Evolutionary conservation across 768 basidiomycete genomes (phyloP).

Genomic region (Tylopilus rubrobrunneus): DNA sequence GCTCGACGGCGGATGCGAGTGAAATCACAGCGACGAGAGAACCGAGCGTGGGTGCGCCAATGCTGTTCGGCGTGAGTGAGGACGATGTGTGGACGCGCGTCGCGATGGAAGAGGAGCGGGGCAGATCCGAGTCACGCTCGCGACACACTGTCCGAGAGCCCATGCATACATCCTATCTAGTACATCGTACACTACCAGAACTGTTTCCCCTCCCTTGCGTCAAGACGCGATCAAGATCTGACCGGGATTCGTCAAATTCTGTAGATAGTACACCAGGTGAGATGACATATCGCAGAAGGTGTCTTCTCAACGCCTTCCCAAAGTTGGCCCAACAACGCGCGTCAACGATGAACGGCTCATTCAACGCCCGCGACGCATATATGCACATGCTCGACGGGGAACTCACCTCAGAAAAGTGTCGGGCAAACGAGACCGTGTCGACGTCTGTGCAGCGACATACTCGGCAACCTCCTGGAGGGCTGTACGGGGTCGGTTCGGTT

Average conservation of each 20-base stretch:
- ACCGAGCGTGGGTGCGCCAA: slow-evolving; percentile 14
- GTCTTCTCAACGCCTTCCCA: slow-evolving; percentile 80
- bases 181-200: neutral
- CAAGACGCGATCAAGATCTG: slow-evolving; percentile 54
- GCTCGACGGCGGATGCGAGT: neutral
- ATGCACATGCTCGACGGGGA: neutral
- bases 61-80: slow-evolving; percentile 44
- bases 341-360: too few species aligned
- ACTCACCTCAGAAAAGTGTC: slow-evolving; percentile 82
- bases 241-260: neutral
- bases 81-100: slow-evolving; percentile 46
- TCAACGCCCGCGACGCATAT: neutral
- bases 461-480: slow-evolving; percentile 86
- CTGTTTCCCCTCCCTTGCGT: neutral
- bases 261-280: too few species aligned
- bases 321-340: slow-evolving; percentile 56
- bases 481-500: slow-evolving; percentile 25
- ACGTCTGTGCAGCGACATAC: slow-evolving; percentile 72
- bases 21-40: neutral
- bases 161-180: neutral
- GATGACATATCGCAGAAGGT: slow-evolving; percentile 63
- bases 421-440: slow-evolving; percentile 73
- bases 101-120: slow-evolving; percentile 40
- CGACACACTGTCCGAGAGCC: neutral
- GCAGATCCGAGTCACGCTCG: slow-evolving; percentile 23